Evolutionary conservation across 2,329 filamentous ascomycete genomes (phyloP).

Genomic region (Pseudohalonectria lignicola): DNA sequence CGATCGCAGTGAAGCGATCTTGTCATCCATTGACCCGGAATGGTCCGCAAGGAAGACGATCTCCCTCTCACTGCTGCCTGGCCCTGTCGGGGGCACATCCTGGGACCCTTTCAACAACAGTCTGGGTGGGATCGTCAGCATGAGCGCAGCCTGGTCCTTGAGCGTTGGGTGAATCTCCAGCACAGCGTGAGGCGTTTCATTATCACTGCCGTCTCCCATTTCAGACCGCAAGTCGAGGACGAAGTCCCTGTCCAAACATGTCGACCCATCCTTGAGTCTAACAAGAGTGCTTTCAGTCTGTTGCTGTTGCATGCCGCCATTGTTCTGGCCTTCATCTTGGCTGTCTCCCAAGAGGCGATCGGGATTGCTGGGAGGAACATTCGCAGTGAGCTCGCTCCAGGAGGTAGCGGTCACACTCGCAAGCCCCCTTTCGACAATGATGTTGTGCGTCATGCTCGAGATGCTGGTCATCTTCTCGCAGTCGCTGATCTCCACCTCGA

Average conservation of each 20-base stretch:
- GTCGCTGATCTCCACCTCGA: background rate
- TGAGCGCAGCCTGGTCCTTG: background rate
- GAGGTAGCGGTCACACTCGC: background rate
- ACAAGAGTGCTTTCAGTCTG: background rate
- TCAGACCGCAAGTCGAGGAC: background rate
- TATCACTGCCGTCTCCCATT: background rate
- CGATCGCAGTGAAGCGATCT: conserved; percentile 33
- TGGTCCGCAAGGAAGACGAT: conserved; percentile 11
- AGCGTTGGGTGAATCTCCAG: background rate
- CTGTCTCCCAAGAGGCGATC: too few species aligned
- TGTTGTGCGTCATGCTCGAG: conserved; percentile 10
- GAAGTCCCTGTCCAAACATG: background rate
- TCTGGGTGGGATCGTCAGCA: background rate
- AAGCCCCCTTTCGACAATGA: conserved; percentile 7
- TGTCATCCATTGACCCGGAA: conserved; percentile 28
- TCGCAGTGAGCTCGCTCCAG: background rate
- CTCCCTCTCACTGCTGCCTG: conserved; percentile 7
- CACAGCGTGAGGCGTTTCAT: background rate
- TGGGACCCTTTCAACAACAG: background rate
- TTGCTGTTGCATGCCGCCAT: background rate
- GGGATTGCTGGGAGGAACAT: too few species aligned
- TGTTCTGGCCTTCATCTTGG: background rate
- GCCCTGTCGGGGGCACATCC: background rate
- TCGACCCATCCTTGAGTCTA: background rate
- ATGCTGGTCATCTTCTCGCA: conserved; percentile 5